Conservation (phyloP, 1,284 basidiomycete genomes). For the Sporisorium reilianum region DNA sequence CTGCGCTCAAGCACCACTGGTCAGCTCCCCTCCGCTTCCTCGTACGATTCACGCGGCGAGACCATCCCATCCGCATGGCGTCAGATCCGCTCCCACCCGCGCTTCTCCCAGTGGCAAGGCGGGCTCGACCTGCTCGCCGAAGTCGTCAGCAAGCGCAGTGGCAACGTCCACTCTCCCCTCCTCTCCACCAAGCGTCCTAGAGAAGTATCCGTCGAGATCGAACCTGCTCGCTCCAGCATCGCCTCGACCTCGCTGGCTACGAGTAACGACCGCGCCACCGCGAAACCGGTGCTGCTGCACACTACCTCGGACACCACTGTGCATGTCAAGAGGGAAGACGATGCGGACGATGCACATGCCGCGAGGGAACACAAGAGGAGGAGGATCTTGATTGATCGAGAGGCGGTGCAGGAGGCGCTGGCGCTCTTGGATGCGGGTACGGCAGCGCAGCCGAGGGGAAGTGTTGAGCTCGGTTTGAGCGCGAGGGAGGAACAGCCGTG, state of each 20-base stretch:
- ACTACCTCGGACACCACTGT: slow-evolving; percentile 19
- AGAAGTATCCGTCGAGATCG: slow-evolving; percentile 45
- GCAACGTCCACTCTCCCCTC: slow-evolving; percentile 43
- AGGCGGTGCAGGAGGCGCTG: slow-evolving; percentile 59
- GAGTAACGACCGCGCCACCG: slow-evolving; percentile 37
- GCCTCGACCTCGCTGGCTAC: slow-evolving; percentile 8
- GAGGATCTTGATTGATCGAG: slow-evolving; percentile 52
- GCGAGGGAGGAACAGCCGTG: slow-evolving; percentile 26
- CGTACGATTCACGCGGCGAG: slow-evolving; percentile 20
- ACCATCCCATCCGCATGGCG: slow-evolving; percentile 62
- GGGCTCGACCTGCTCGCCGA: slow-evolving; percentile 66
- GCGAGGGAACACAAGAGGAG: slow-evolving; percentile 49
- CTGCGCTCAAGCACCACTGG: slow-evolving; percentile 24
- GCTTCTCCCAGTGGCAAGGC: slow-evolving; percentile 58
- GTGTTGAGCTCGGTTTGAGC: neutral
- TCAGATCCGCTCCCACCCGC: slow-evolving; percentile 64
- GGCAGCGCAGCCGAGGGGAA: slow-evolving; percentile 30
- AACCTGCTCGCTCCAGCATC: slow-evolving; percentile 16
- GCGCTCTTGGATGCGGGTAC: slow-evolving; percentile 54
- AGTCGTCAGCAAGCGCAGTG: slow-evolving; percentile 56
- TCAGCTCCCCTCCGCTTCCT: slow-evolving; percentile 6
- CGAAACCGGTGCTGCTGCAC: slow-evolving; percentile 25
- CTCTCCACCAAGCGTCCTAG: slow-evolving; percentile 29
- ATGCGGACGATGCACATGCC: slow-evolving; percentile 6
- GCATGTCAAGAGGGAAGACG: slow-evolving; percentile 21